A percentile compares a stretch with the other conserved stretches of the same genome.
phyloP scores from a whole-genome alignment of 169 alveolate genomes.

The Theileria sp. region DNA sequence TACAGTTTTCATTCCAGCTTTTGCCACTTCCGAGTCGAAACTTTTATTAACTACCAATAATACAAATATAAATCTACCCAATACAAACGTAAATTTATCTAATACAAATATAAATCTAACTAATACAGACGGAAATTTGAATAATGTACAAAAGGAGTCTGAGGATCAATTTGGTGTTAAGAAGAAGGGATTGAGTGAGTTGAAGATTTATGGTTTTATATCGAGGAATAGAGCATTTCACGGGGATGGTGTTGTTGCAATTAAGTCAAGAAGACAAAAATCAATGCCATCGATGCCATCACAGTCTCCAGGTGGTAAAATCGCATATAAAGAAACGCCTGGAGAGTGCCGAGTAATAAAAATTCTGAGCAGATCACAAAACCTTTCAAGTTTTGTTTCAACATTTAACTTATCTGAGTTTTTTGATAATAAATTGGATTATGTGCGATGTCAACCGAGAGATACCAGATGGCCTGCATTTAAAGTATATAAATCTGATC shows the following conservation, averaged over 20 bases:
- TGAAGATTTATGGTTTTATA: conserved; percentile 71
- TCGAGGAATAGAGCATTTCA: conserved; percentile 77
- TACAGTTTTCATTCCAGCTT: conserved; percentile 60
- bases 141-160: not conserved
- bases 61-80: not conserved
- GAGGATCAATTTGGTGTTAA: not conserved
- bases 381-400: conserved; percentile 39
- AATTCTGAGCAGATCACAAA: conserved; percentile 24
- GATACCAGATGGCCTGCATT: conserved; percentile 65
- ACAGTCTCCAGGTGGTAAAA: not conserved
- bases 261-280: conserved; percentile 60
- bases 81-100: conserved; percentile 1
- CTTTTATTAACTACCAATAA: conserved; percentile 5
- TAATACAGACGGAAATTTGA: not conserved
- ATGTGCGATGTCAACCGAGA: conserved; percentile 57
- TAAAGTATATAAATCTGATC: conserved; percentile 10
- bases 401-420: conserved; percentile 8
- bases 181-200: conserved; percentile 5
- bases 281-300: not conserved
- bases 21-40: conserved; percentile 50
- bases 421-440: not conserved
- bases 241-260: conserved; percentile 73
- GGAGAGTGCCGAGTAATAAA: conserved; percentile 51
- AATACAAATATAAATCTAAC: not conserved
- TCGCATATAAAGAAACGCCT: not conserved